Conservation (phyloP, 2,329 filamentous ascomycete species). For the Fusarium sp. region DNA sequence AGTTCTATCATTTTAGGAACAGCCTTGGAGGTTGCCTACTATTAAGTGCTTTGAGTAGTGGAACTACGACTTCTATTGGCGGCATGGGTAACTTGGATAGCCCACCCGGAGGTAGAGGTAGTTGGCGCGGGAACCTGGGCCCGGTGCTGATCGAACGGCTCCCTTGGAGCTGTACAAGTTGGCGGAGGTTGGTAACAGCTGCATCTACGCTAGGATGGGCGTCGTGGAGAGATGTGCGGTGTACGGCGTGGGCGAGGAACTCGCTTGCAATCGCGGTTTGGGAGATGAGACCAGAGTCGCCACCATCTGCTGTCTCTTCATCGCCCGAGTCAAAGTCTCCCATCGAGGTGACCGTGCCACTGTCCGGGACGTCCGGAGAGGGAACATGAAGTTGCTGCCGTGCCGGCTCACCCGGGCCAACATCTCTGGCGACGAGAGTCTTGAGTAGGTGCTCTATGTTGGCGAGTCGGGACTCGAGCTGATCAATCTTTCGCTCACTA, state of each 20-base stretch:
- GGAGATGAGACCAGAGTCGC: conserved; percentile 49
- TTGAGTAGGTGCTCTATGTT: conserved; percentile 57
- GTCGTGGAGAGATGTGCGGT: conserved; percentile 57
- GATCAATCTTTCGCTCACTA: conserved; percentile 63
- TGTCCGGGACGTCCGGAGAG: conserved; percentile 37
- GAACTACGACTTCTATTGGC: conserved; percentile 61
- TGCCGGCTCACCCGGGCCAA: conserved; percentile 29
- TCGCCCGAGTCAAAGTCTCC: conserved; percentile 52
- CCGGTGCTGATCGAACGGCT: conserved; percentile 53
- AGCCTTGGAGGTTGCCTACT: conserved; percentile 42
- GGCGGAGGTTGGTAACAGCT: conserved; percentile 56
- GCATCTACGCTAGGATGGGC: conserved; percentile 42
- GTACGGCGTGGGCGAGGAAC: conserved; percentile 63
- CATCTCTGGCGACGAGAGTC: conserved; percentile 46
- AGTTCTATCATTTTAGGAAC: background rate
- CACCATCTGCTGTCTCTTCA: conserved; percentile 49
- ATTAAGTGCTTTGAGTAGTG: conserved; percentile 60
- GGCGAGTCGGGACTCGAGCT: conserved; percentile 57
- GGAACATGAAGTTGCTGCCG: conserved; percentile 6
- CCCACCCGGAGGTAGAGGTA: conserved; percentile 57
- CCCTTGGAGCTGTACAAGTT: conserved; percentile 64
- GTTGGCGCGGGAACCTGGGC: conserved; percentile 58
- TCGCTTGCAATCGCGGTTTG: conserved; percentile 65
- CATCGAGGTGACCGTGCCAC: conserved; percentile 43
- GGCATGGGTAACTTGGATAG: conserved; percentile 65